These are phyloP conservation scores for Incumbomyces lentus DNA, from an alignment of 2,329 filamentous ascomycete species.

Conservation along the genomic window DNA sequence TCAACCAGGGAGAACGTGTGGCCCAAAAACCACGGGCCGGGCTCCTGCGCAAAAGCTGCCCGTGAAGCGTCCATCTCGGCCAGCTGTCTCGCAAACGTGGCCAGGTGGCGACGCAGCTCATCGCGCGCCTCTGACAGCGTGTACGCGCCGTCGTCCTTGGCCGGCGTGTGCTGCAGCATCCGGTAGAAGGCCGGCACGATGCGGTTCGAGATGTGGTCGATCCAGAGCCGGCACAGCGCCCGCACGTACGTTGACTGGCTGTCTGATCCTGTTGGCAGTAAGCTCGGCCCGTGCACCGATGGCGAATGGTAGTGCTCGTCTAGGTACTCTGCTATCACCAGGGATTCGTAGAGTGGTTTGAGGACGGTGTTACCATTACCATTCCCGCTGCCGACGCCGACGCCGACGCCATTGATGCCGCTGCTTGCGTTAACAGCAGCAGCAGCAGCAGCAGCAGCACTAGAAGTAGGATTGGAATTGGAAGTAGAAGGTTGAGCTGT, in stretches of 20 bases:
- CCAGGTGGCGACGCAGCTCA: conserved; percentile 50
- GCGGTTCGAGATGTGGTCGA: conserved; percentile 57
- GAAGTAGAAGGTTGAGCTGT: no score
- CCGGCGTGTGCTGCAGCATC: conserved; percentile 40
- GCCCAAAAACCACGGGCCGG: conserved; percentile 60
- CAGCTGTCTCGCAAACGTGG: conserved; percentile 54
- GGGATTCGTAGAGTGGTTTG: conserved; percentile 58
- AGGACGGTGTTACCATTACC: conserved; percentile 1
- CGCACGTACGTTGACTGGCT: conserved; percentile 43
- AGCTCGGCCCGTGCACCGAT: conserved; percentile 31
- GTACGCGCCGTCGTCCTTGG: conserved; percentile 24
- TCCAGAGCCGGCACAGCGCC: conserved; percentile 61
- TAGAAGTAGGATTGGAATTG: no score
- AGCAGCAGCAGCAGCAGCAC: no score
- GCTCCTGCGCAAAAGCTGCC: conserved; percentile 26
- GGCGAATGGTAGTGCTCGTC: conserved; percentile 55
- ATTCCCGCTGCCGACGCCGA: conserved; percentile 28
- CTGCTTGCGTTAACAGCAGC: not conserved
- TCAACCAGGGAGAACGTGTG: conserved; percentile 56
- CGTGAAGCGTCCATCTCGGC: conserved; percentile 44
- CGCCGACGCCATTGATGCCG: conserved; percentile 13
- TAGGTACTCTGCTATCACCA: conserved; percentile 63
- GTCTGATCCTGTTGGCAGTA: conserved; percentile 47
- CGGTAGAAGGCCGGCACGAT: conserved; percentile 63
- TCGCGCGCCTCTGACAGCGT: conserved; percentile 44